Evolutionary conservation across 257 asterid species (phyloP), one percentile per base, ranked within the genome.

Genomic region (Lavandula angustifolia): DNA sequence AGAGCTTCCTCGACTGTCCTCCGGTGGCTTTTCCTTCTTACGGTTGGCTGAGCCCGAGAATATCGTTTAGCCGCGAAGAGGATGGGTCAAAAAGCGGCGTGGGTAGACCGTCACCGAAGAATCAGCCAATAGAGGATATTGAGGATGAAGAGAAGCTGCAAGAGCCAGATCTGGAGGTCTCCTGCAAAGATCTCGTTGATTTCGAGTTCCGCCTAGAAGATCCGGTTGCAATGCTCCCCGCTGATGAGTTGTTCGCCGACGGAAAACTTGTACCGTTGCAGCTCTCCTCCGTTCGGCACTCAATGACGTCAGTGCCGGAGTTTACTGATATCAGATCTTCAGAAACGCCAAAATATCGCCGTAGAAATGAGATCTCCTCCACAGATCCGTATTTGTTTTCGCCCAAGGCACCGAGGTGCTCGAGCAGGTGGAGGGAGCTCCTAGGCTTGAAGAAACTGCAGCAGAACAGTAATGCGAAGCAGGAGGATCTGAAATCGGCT

Each of bases 341-440:
- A n/a, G 88, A 76, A 12, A 73, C 85, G 27, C 83, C 85, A 7
- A 79, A 70, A 0, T 48, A 70, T 13, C 69, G 85, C 29, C 74
- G 77, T 49, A 73, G 90, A 55, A 77, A 72, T 49, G 96, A 84
- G 80, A 74, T 81, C n/a, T 80, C 83, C 10, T 43, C 73, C 29
- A 52, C 69, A 47, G 96, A 92, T 74, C 96, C 95, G 16, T 81
- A 77, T 60, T 35, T 87, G 74, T 89, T 89, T 66, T 92, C 96
- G 6, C 96, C 97, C 3, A 92, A 85, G 74, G 96, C 98, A 59
- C 97, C 98, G 18, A 79, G 87, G 55, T 87, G 98, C 75, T 82
- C 97, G 14, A 87, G 88, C 67, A 77, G 95, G 35, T 92, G 98
- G 98, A 92, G 81, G 61, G 97, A 87, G 89, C 81, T 92, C 40